Base-by-base conservation (phyloP, 2,329 filamentous ascomycete species). In the Lasiodiplodia sp. region DNA sequence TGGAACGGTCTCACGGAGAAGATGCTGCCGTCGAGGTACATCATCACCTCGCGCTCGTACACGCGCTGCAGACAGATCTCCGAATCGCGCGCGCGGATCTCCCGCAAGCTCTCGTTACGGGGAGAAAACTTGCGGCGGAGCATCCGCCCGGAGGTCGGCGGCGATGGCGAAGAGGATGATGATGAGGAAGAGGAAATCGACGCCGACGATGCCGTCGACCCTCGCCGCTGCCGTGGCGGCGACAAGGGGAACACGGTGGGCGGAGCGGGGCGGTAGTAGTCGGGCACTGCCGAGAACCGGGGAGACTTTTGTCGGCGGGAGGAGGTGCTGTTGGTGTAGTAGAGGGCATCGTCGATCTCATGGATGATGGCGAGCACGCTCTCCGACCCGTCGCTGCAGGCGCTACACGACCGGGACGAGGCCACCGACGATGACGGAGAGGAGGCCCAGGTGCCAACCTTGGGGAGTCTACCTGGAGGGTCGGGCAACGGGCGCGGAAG, bases 21-120 rank as follows among this genome's bases (percentile, higher is more conserved):
- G 18, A 78, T 66, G 10, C 69, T 70, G 23, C 76, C 76, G 28
- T 72, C 72, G 55, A 79, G 63, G 63, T 79, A 79, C 34, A 72
- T 73, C 12, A 71, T 72, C 21, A 76, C 72, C 70, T 73, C 74
- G 40, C 74, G 71, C 62, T 79, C 75, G 65, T 75, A 79, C 5
- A 74, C 69, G 28, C 65, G 70, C 70, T 77, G 75, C 69, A 80
- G 68, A 66, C 75, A 77, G 11, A 75, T 74, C 16, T 79, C 79
- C 3, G 75, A 77, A 40, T 78, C 75, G 66, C 76, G 78, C 7
- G 73, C 75, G 66, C 79, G 68, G 23, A 80, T 63, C 34, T 73
- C 73, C 34, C 79, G 75, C 55, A 80, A 65, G 0, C 72, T 77
- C 38, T 77, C 75, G 40, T 71, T 66, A 67, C 71, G 74, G 2